phyloP scores from a whole-genome alignment of 352 stramenopile genomes.

The Blastocystis sp. region DNA sequence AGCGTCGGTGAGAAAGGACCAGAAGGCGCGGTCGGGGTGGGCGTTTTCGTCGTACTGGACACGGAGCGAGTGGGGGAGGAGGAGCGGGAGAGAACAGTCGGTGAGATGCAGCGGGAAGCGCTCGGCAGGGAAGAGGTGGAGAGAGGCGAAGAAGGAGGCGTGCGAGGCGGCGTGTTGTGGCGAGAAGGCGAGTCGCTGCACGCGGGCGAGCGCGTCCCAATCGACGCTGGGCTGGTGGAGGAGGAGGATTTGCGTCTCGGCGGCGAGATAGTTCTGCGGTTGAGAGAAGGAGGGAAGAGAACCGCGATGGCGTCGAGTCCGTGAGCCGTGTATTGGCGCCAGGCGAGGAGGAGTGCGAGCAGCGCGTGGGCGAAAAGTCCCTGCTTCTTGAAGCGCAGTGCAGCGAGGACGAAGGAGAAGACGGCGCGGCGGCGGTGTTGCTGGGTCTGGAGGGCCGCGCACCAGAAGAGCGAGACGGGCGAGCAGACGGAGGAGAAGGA shows the following conservation, averaged over 20 bases:
- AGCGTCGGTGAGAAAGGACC: slow-evolving; percentile 21
- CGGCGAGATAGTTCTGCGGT: not conserved
- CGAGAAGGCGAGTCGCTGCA: not conserved
- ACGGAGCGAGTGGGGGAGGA: slow-evolving; percentile 1
- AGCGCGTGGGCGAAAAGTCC: not conserved
- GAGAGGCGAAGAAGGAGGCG: not conserved
- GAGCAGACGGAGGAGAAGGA: not conserved
- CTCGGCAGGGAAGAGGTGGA: not conserved
- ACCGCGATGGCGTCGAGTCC: not conserved
- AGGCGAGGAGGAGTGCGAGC: not conserved
- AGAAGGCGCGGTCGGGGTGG: not conserved
- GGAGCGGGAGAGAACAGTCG: not conserved
- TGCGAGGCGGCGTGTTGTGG: not conserved
- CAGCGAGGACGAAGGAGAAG: slow-evolving; percentile 21
- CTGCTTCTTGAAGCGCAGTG: not conserved
- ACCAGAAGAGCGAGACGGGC: slow-evolving; percentile 12
- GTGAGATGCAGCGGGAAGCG: not conserved
- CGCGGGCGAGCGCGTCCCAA: not conserved
- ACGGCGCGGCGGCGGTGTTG: not conserved
- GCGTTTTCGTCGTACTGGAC: slow-evolving; percentile 38
- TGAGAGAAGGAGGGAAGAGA: not conserved
- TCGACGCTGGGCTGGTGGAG: not conserved
- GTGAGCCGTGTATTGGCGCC: not conserved
- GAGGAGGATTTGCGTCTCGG: not conserved
- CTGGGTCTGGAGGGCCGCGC: not conserved